Evolutionary conservation across 2,329 filamentous ascomycete genomes (phyloP).

Genomic region (Cladosporium sp.): DNA sequence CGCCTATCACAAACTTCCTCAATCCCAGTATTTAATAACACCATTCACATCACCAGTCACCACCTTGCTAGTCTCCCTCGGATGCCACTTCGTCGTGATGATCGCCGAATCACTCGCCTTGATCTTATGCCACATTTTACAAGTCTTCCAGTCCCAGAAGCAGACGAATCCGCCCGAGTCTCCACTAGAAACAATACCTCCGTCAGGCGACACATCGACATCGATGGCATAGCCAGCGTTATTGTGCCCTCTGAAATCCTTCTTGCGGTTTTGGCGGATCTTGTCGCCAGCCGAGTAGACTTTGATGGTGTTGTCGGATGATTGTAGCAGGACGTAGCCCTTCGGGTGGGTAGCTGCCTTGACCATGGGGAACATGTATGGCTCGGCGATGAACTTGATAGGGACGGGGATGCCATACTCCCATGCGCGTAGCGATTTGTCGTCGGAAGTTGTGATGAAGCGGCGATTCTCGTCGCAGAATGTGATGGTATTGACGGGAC

Average conservation of each 20-base stretch:
- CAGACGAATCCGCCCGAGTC: slow-evolving; percentile 86
- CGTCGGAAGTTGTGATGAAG: slow-evolving; percentile 97
- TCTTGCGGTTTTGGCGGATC: slow-evolving; percentile 96
- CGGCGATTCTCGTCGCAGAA: slow-evolving; percentile 92
- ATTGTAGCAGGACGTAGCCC: slow-evolving; percentile 93
- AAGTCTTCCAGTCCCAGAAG: slow-evolving; percentile 99
- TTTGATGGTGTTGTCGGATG: slow-evolving; percentile 90
- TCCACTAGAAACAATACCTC: slow-evolving; percentile 82
- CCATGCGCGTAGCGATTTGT: slow-evolving; percentile 94
- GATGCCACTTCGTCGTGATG: slow-evolving; percentile 90
- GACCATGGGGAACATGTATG: slow-evolving; percentile 96
- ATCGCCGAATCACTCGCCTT: slow-evolving; percentile 77
- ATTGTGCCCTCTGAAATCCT: slow-evolving; percentile 92
- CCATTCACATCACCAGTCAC: slow-evolving; percentile 87
- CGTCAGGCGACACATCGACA: slow-evolving; percentile 81
- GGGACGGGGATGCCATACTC: slow-evolving; percentile 98
- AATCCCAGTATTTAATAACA: slow-evolving; percentile 91
- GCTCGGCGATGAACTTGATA: slow-evolving; percentile 96
- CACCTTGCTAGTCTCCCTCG: slow-evolving; percentile 94
- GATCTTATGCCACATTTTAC: slow-evolving; percentile 98
- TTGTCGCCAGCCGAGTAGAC: slow-evolving; percentile 93
- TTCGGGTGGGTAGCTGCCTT: slow-evolving; percentile 80
- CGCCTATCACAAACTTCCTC: background rate
- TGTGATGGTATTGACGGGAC: slow-evolving; percentile 95
- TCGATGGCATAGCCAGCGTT: slow-evolving; percentile 92